Evolutionary conservation across 495 filamentous ascomycete species (phyloP).

Genomic region (Immersiella caudata): DNA sequence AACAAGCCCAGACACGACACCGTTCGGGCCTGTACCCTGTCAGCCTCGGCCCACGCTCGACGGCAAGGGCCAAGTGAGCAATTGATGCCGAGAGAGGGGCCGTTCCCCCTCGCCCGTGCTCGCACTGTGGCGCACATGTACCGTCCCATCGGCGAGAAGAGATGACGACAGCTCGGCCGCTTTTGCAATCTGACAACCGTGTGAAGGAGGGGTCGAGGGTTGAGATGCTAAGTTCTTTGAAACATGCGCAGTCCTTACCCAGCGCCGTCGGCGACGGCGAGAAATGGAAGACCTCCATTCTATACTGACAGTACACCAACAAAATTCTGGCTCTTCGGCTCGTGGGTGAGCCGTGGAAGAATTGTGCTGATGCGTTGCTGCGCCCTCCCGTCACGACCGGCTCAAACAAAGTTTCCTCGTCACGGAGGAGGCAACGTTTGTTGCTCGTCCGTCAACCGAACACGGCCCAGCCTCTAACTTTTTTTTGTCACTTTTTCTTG

Average conservation of each 20-base stretch:
- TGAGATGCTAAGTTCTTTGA: background rate
- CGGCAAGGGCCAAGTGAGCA: conserved; percentile 24
- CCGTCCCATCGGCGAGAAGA: conserved; percentile 20
- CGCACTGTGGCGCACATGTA: conserved; percentile 31
- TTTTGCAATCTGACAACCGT: background rate
- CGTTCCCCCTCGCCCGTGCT: conserved; percentile 10
- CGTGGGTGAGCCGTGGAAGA: background rate
- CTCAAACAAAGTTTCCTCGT: background rate
- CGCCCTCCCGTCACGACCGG: background rate
- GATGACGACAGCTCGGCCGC: conserved; percentile 20
- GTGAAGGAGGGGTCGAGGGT: conserved; percentile 6
- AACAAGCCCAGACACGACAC: conserved; percentile 30
- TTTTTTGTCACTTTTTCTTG: background rate
- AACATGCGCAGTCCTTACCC: background rate
- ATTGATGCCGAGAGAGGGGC: conserved; percentile 35
- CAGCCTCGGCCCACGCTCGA: conserved; percentile 35
- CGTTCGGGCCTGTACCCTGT: conserved; percentile 22
- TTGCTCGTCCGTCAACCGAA: background rate
- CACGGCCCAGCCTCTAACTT: background rate
- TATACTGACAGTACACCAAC: conserved; percentile 6
- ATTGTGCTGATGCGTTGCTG: conserved; percentile 9
- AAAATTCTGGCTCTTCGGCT: background rate
- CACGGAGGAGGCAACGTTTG: background rate
- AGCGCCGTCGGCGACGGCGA: background rate
- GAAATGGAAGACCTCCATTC: conserved; percentile 7